Evolutionary conservation across 768 basidiomycete genomes (phyloP).

Genomic region (Panellus pusillus): DNA sequence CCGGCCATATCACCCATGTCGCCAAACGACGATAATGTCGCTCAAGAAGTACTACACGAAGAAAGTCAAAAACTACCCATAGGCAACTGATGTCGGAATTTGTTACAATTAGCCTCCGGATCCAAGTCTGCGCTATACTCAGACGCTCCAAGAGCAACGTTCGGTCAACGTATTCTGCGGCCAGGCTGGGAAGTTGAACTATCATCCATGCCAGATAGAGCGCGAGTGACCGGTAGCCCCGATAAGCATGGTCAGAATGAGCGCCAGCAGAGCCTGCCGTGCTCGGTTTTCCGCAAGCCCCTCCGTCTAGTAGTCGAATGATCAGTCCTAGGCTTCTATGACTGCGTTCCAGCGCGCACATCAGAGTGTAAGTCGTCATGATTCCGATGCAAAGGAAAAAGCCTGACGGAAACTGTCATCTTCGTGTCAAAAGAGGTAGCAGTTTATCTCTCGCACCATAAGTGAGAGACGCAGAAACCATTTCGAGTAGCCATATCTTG

Average conservation of each 20-base stretch:
- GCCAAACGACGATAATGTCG: conserved; percentile 23
- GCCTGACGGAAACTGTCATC: not conserved
- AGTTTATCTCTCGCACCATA: conserved; percentile 8
- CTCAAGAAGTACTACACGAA: conserved; percentile 17
- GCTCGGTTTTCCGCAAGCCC: conserved; percentile 11
- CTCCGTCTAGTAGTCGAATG: conserved; percentile 2
- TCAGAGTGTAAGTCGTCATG: conserved; percentile 11
- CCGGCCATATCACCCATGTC: conserved; percentile 21
- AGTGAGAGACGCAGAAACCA: conserved; percentile 7
- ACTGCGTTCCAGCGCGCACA: conserved; percentile 1
- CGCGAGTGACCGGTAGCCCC: conserved; percentile 12
- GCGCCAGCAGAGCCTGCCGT: conserved; percentile 8
- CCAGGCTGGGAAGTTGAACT: conserved; percentile 13
- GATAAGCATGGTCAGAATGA: conserved; percentile 14
- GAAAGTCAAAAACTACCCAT: not conserved
- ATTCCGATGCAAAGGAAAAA: conserved; percentile 8
- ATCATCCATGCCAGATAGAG: conserved; percentile 8
- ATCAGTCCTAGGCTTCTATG: not conserved
- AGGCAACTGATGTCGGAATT: not conserved
- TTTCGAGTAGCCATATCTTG: conserved; percentile 9
- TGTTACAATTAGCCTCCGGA: conserved; percentile 11
- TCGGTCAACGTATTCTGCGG: conserved; percentile 13
- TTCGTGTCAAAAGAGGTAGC: no score
- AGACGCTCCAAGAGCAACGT: not conserved
- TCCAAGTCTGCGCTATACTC: conserved; percentile 7